These are phyloP conservation scores for Mimosa bimucronata DNA, from an alignment of 306 rosid species.

Conservation along the genomic window DNA sequence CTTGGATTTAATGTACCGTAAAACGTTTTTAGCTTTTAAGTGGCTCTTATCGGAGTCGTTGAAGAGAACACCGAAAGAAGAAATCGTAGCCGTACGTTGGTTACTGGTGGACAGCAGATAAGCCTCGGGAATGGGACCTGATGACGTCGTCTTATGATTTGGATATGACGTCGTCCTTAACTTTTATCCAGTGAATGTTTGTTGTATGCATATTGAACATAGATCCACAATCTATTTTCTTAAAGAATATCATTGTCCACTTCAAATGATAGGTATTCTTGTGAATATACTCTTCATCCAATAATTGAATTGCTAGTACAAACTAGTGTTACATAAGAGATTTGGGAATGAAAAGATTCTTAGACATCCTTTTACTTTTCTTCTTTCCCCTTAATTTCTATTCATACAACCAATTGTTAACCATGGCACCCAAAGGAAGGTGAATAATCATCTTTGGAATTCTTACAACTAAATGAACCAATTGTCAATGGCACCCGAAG, in stretches of 20 bases:
- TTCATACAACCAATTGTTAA: too few species aligned
- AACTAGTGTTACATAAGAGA: too few species aligned
- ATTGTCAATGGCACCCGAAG: too few species aligned
- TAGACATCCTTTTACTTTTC: too few species aligned
- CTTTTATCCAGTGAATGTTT: background rate
- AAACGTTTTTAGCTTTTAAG: background rate
- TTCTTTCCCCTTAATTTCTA: too few species aligned
- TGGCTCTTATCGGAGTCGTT: slow-evolving; percentile 19
- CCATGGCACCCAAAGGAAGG: too few species aligned
- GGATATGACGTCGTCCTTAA: slow-evolving; percentile 26
- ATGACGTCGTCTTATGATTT: slow-evolving; percentile 34
- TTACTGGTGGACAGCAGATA: background rate
- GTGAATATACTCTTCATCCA: background rate
- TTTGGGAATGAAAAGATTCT: too few species aligned
- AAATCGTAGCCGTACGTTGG: slow-evolving; percentile 53
- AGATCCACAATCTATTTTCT: background rate
- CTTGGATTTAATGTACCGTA: background rate
- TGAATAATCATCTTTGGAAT: too few species aligned
- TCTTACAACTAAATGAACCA: too few species aligned
- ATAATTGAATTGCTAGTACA: background rate
- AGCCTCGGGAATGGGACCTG: background rate
- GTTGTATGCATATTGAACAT: background rate
- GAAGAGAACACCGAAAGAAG: background rate
- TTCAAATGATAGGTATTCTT: background rate
- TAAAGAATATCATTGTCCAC: background rate